Conservation (phyloP, 169 alveolate genomes). For the Plasmodium vivax region DNA sequence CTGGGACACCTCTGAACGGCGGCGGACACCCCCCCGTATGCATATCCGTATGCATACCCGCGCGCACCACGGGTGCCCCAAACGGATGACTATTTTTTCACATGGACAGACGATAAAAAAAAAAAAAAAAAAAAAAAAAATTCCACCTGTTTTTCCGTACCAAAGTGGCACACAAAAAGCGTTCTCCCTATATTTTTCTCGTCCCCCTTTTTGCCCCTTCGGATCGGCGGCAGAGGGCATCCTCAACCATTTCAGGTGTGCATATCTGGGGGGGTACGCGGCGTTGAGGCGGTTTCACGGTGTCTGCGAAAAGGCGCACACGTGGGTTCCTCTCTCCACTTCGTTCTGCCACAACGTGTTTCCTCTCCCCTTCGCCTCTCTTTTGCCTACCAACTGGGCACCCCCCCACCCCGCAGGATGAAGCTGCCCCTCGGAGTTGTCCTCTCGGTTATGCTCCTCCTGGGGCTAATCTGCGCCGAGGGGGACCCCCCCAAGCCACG, state of each 20-base stretch:
- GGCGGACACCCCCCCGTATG: background rate
- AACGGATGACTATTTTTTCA: background rate
- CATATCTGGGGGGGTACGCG: background rate
- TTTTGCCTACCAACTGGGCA: background rate
- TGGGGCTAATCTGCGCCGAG: background rate
- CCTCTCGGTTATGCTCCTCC: background rate
- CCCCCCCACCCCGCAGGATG: background rate
- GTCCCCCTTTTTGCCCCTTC: background rate
- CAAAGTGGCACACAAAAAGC: background rate
- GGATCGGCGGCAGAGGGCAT: background rate
- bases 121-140: background rate
- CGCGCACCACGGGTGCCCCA: background rate
- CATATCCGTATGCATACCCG: background rate
- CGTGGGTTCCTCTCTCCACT: background rate
- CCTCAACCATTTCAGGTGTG: background rate
- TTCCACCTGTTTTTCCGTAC: background rate
- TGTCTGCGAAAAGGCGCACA: background rate
- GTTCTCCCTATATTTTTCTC: background rate
- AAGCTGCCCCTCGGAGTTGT: background rate
- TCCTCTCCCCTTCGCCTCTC: background rate
- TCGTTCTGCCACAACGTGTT: background rate
- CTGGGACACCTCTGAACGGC: background rate
- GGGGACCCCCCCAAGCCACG: background rate
- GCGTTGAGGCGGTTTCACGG: background rate
- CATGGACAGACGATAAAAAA: background rate